Evolutionary conservation across 345 rosid genomes (phyloP).

Genomic region (Odontarrhena argentea): DNA sequence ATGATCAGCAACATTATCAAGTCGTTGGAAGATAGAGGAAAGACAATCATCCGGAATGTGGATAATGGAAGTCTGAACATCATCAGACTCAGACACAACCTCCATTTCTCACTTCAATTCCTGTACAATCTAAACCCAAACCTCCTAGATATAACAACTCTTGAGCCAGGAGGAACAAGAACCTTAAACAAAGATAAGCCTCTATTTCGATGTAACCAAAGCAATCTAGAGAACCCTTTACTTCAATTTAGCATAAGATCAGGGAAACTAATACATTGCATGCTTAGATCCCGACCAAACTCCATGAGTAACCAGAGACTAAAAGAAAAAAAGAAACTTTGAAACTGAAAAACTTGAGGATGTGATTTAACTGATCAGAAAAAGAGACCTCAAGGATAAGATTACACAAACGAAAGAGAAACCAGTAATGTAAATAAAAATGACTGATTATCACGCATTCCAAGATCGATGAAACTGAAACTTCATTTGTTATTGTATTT

Average conservation of each 20-base stretch:
- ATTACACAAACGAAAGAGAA: background rate
- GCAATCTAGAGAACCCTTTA: background rate
- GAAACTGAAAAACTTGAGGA: background rate
- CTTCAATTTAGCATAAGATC: constrained; percentile 5
- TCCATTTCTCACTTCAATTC: constrained; percentile 45
- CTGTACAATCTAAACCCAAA: constrained; percentile 7
- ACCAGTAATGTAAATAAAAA: background rate
- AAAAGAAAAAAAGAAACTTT: constrained; percentile 11
- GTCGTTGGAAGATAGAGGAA: constrained; percentile 55
- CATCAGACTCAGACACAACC: constrained; percentile 35
- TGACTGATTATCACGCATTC: background rate
- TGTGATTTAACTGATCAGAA: constrained; percentile 3
- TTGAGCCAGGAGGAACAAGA: background rate
- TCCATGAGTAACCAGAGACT: constrained; percentile 1
- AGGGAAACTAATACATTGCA: background rate
- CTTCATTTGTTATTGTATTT: background rate
- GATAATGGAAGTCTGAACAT: constrained; percentile 46
- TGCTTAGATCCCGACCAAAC: constrained; percentile 9
- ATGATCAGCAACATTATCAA: constrained; percentile 50
- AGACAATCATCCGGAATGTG: constrained; percentile 80
- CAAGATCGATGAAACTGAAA: background rate
- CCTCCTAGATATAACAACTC: background rate
- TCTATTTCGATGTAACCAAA: constrained; percentile 36
- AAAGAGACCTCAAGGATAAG: background rate
- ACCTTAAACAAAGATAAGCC: background rate